Evolutionary conservation across 306 rosid genomes (phyloP), one percentile per base, ranked within the genome.

Genomic region (Mimosa bimucronata): DNA sequence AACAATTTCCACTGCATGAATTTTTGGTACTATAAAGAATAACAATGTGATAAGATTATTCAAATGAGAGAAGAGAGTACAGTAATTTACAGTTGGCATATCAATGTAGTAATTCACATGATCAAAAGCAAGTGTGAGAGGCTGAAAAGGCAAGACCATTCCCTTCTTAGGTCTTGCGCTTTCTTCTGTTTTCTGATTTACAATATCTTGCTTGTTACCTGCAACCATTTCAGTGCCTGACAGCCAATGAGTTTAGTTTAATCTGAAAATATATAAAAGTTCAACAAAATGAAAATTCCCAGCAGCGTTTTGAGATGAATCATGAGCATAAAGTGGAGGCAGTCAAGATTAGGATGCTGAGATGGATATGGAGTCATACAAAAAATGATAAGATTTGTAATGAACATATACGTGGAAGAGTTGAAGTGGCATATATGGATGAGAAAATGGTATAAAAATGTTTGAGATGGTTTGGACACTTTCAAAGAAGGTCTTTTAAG

Each of bases 91-190:
- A 29, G 78, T 66, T 67, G 90, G 86, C 83, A 84, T 82, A 82
- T 84, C 73, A 1, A 84, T 81, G 41, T 82, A 82, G 81, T 79
- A 87, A 69, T 84, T 87, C 58, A 84, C 85, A 62, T 77, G 53
- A 53, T 74, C 71, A 74, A 87, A 87, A 9, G 84, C 88, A 73
- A 87, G 85, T 73, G 88, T 73, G 13, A 82, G 79, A 45, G 90
- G 86, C 61, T 23, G 86, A 48, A 87, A 87, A 12, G 90, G 90
- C 64, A 87, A 75, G 70, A 84, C 85, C 90, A 87, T 82, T 73
- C 90, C 88, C 82, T 78, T 82, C 76, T 72, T 87, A 71, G 52
- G 25, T 76, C 81, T 77, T 78, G 55, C 46, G 44, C 70, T 53
- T 38, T 75, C 79, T 75, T 46, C 61, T 45, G 75, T 23, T 23